Percentiles rank a stretch among this genome's conserved stretches.
phyloP scores from a whole-genome alignment of 441 rosid genomes.

The Euphorbia schlechtendalii region DNA sequence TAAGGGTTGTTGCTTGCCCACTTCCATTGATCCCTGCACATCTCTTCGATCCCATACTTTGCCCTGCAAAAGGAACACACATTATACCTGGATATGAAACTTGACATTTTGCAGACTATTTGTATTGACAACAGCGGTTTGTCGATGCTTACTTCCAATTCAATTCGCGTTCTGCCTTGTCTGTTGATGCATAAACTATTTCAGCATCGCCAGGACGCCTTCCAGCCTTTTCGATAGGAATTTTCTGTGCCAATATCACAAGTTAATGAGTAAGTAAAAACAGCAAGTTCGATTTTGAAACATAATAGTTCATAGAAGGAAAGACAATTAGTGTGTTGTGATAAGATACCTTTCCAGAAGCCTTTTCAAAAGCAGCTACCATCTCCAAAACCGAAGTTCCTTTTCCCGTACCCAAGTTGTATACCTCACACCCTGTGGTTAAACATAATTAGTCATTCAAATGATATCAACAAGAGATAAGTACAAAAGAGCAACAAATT shows the following conservation, averaged over 20 bases:
- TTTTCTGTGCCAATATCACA: conserved; percentile 41
- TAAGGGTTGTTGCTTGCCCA: conserved; percentile 88
- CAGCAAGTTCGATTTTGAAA: too few relatives aligned
- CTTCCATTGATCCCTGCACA: conserved; percentile 92
- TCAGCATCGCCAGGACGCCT: conserved; percentile 85
- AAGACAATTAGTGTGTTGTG: background rate
- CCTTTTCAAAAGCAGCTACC: conserved; percentile 88
- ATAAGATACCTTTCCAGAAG: conserved; percentile 68
- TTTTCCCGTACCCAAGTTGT: conserved; percentile 94
- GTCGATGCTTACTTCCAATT: conserved; percentile 78
- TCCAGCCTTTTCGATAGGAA: conserved; percentile 67
- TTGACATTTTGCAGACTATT: background rate
- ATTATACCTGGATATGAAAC: background rate
- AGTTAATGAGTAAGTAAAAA: too few relatives aligned
- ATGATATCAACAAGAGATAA: background rate
- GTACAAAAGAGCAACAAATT: background rate
- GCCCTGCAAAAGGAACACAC: conserved; percentile 43
- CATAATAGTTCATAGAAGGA: too few relatives aligned
- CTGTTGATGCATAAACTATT: conserved; percentile 77
- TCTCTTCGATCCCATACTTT: conserved; percentile 66
- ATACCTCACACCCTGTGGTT: conserved; percentile 79
- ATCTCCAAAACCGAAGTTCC: conserved; percentile 94
- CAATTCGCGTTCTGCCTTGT: conserved; percentile 64
- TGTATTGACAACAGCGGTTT: too few relatives aligned
- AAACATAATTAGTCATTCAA: conserved; percentile 1